These are phyloP conservation scores for Aristolochia fimbriata DNA, from an alignment of 164 flowering plant species.

Conservation along the genomic window DNA sequence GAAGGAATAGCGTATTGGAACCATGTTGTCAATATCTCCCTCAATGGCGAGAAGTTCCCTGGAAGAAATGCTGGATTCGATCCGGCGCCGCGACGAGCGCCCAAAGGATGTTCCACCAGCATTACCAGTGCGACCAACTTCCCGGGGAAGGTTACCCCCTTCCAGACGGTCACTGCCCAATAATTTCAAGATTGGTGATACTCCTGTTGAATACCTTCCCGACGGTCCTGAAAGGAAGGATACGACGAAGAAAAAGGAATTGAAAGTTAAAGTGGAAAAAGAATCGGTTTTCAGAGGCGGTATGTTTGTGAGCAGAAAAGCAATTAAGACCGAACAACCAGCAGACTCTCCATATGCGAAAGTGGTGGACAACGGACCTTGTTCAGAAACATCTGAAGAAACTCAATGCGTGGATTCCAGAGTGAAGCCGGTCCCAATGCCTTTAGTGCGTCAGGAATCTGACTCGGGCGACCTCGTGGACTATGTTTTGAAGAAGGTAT, in stretches of 20 bases:
- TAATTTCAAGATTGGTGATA: slow-evolving; percentile 28
- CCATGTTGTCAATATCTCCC: slow-evolving; percentile 50
- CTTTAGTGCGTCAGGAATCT: slow-evolving; percentile 1
- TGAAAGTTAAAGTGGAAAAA: slow-evolving; percentile 13
- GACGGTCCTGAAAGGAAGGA: slow-evolving; percentile 20
- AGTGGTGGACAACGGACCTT: slow-evolving; percentile 9
- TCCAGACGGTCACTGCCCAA: slow-evolving; percentile 44
- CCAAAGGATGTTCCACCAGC: slow-evolving; percentile 82
- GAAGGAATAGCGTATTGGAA: background rate
- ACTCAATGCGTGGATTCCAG: slow-evolving; percentile 9
- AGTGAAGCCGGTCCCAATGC: slow-evolving; percentile 4
- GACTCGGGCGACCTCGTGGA: too few species aligned
- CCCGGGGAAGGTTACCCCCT: slow-evolving; percentile 60
- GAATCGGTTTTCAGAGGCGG: slow-evolving; percentile 23
- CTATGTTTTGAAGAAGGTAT: too few species aligned
- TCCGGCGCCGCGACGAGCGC: slow-evolving; percentile 50
- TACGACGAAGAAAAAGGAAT: slow-evolving; percentile 23
- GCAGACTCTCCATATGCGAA: slow-evolving; percentile 38
- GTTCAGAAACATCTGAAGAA: slow-evolving; percentile 12
- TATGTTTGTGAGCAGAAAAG: slow-evolving; percentile 42
- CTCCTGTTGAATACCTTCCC: slow-evolving; percentile 2
- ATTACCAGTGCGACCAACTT: slow-evolving; percentile 70
- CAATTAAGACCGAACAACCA: slow-evolving; percentile 20
- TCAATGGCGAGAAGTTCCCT: slow-evolving; percentile 52
- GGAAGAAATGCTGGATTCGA: slow-evolving; percentile 89